phyloP scores from a whole-genome alignment of 306 rosid genomes.

The Argentina anserina region DNA sequence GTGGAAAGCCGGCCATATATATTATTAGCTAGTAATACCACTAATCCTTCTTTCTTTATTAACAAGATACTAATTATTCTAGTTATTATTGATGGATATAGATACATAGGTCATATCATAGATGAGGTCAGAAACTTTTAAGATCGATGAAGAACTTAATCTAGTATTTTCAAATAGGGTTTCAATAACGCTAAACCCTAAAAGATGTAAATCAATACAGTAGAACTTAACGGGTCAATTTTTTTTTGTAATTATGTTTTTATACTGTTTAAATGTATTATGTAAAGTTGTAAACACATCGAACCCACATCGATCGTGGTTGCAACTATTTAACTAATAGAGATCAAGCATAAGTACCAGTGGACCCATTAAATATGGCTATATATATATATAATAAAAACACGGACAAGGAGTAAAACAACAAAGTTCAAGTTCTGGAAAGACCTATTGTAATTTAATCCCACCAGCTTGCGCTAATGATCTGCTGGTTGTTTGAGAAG shows the following conservation, averaged over 20 bases:
- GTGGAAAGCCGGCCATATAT: not conserved
- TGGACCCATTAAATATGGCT: not conserved
- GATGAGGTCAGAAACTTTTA: not conserved
- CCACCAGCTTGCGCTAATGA: not conserved
- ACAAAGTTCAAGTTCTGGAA: conserved; percentile 13
- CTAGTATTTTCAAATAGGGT: too few species aligned
- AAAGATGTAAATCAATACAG: too few species aligned
- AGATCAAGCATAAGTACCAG: not conserved
- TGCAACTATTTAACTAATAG: too few species aligned
- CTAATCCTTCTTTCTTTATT: not conserved
- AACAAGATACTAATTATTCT: not conserved
- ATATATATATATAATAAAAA: conserved; percentile 1
- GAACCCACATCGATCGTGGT: too few species aligned
- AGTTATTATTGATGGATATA: not conserved
- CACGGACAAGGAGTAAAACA: conserved; percentile 23
- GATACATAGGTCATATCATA: not conserved
- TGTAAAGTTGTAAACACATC: too few species aligned
- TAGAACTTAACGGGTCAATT: too few species aligned
- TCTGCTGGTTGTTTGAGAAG: conserved; percentile 33
- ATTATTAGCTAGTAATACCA: not conserved
- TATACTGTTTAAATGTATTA: too few species aligned
- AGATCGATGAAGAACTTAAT: not conserved
- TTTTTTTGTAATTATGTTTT: too few species aligned
- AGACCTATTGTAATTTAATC: conserved; percentile 12
- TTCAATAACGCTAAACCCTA: not conserved